A percentile compares a stretch with the other conserved stretches of the same genome.
Evolutionary conservation across 805 yeast species (phyloP).

Genomic region (Lachancea thermotolerans): DNA sequence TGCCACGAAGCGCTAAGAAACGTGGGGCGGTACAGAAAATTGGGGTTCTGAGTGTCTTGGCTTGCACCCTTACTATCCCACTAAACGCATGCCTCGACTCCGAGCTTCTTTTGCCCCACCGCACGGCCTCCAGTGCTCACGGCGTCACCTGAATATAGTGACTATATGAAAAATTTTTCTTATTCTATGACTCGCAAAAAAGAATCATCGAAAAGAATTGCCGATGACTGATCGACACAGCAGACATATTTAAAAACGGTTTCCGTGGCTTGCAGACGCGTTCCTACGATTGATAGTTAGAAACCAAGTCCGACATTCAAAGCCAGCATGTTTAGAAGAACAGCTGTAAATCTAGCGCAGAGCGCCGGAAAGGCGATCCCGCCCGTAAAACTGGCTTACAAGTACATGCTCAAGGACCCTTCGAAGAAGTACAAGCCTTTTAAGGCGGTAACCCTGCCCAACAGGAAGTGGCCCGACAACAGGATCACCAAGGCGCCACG

Average conservation of each 20-base stretch:
- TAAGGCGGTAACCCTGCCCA: constrained; percentile 47
- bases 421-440: constrained; percentile 54
- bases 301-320: background rate
- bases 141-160: background rate
- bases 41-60: no score
- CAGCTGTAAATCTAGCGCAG: constrained; percentile 9
- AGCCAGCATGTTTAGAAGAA: constrained; percentile 7
- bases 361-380: constrained; percentile 19
- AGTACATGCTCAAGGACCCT: constrained; percentile 64
- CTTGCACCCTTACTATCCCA: no score
- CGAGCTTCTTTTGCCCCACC: background rate
- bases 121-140: background rate
- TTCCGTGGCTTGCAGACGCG: background rate
- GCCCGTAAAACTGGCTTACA: constrained; percentile 32
- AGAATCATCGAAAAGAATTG: background rate
- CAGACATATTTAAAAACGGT: background rate
- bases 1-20: no score
- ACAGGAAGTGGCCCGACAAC: constrained; percentile 68
- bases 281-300: background rate
- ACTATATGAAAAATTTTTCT: background rate
- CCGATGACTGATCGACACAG: background rate
- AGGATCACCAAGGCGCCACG: constrained; percentile 65
- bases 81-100: background rate
- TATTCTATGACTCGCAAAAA: background rate
- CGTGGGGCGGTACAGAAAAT: no score